Percentiles rank a stretch among this genome's conserved stretches.
Conservation (phyloP, 306 rosid genomes). For the Inga oerstediana region DNA sequence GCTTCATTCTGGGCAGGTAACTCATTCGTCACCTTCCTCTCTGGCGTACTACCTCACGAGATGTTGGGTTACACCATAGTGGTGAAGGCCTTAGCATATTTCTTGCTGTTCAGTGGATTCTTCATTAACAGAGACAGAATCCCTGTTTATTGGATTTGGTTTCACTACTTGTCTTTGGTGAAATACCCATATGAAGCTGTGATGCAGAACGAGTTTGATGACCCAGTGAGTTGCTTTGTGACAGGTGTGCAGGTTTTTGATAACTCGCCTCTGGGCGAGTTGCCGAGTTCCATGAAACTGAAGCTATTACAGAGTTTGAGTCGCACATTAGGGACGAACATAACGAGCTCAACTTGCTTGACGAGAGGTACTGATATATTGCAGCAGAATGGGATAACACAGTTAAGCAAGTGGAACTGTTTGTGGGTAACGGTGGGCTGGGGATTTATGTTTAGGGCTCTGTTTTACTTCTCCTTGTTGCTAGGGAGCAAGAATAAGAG, state of each 20-base stretch:
- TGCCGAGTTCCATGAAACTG: conserved; percentile 45
- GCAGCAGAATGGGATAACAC: conserved; percentile 53
- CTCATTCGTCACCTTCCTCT: conserved; percentile 84
- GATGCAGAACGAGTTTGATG: conserved; percentile 5
- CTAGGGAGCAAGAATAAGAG: conserved; percentile 78
- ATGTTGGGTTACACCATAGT: background rate
- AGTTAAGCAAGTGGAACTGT: conserved; percentile 66
- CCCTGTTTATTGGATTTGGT: conserved; percentile 6
- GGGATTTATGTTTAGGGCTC: conserved; percentile 47
- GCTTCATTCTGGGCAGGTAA: conserved; percentile 83
- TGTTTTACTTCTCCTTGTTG: conserved; percentile 42
- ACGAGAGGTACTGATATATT: conserved; percentile 55
- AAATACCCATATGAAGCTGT: conserved; percentile 18
- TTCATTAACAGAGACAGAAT: conserved; percentile 17
- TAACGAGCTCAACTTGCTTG: conserved; percentile 60
- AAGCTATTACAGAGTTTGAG: conserved; percentile 57
- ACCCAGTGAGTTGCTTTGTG: conserved; percentile 46
- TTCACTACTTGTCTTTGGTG: conserved; percentile 10
- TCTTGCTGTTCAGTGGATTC: conserved; percentile 9
- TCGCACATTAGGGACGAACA: conserved; percentile 48
- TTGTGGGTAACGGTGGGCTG: conserved; percentile 61
- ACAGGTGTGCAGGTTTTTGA: conserved; percentile 66
- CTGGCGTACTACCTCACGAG: conserved; percentile 49
- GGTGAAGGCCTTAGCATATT: background rate
- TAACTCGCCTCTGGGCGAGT: conserved; percentile 46